Conservation (phyloP, 306 rosid genomes). For the Casuarina glauca region DNA sequence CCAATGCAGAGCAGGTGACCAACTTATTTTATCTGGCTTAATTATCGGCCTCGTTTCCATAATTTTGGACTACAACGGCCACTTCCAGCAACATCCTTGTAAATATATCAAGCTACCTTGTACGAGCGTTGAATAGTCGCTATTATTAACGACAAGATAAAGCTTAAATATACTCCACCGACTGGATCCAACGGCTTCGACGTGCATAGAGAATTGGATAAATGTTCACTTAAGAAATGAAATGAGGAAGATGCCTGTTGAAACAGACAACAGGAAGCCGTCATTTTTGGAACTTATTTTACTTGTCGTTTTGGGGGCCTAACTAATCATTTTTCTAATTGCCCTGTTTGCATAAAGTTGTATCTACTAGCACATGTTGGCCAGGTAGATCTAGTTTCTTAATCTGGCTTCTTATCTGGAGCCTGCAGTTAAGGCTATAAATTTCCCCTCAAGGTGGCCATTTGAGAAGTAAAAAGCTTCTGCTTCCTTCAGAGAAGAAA, state of each 20-base stretch:
- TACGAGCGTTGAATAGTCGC: background rate
- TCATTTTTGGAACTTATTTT: slow-evolving; percentile 10
- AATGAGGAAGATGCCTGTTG: background rate
- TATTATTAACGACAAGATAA: too few species aligned
- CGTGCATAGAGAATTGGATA: too few species aligned
- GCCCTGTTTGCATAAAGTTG: slow-evolving; percentile 7
- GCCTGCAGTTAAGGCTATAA: slow-evolving; percentile 31
- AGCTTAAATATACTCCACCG: too few species aligned
- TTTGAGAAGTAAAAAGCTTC: background rate
- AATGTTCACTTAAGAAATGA: background rate
- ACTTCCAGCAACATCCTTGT: slow-evolving; percentile 16
- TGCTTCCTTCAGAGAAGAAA: slow-evolving; percentile 16
- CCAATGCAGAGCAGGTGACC: slow-evolving; percentile 32
- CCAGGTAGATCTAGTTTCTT: slow-evolving; percentile 33
- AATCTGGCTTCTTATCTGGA: slow-evolving; percentile 19
- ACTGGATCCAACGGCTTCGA: too few species aligned
- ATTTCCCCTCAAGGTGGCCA: slow-evolving; percentile 7
- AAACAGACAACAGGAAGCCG: background rate
- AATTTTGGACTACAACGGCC: background rate
- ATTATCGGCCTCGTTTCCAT: background rate
- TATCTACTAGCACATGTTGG: slow-evolving; percentile 36
- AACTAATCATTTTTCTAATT: slow-evolving; percentile 36
- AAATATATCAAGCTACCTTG: slow-evolving; percentile 13
- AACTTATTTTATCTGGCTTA: background rate
- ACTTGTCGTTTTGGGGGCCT: slow-evolving; percentile 18